These are phyloP conservation scores for Neurospora hispaniola DNA, from an alignment of 495 filamentous ascomycete species.

Conservation along the genomic window DNA sequence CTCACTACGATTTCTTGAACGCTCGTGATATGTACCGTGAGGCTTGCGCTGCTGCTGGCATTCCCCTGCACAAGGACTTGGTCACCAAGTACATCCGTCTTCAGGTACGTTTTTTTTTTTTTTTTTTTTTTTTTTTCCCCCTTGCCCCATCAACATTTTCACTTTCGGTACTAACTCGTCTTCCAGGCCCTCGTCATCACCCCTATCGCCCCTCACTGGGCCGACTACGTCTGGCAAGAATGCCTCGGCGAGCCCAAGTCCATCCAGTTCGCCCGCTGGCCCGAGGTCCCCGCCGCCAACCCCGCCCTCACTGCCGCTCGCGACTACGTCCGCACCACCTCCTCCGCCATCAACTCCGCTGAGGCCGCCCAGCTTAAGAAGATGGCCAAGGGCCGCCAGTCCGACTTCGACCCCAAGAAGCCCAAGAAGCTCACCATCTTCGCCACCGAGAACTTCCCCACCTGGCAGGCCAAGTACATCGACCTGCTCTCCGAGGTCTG, in stretches of 20 bases:
- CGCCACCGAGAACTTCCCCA: constrained; percentile 63
- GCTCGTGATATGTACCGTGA: constrained; percentile 89
- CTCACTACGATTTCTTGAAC: constrained; percentile 77
- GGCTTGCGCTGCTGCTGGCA: constrained; percentile 55
- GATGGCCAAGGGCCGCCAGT: constrained; percentile 78
- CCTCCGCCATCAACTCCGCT: constrained; percentile 72
- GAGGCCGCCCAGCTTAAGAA: constrained; percentile 73
- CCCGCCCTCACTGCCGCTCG: constrained; percentile 61
- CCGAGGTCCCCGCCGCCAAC: constrained; percentile 51
- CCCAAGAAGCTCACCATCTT: constrained; percentile 88
- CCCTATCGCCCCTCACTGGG: constrained; percentile 84
- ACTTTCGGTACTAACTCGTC: no score
- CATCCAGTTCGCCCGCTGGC: constrained; percentile 73
- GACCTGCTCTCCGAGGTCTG: constrained; percentile 58
- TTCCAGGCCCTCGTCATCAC: constrained; percentile 30
- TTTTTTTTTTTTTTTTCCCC: no score
- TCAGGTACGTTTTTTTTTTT: constrained; percentile 30
- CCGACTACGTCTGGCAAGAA: constrained; percentile 88
- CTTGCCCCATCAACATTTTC: no score
- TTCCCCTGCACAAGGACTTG: constrained; percentile 74
- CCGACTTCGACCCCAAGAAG: constrained; percentile 74
- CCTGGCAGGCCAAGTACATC: constrained; percentile 88
- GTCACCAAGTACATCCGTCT: constrained; percentile 70
- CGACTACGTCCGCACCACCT: constrained; percentile 67
- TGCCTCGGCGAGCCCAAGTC: constrained; percentile 64